Conservation (phyloP, 257 asterid species). For the Solanum chiquidenum region DNA sequence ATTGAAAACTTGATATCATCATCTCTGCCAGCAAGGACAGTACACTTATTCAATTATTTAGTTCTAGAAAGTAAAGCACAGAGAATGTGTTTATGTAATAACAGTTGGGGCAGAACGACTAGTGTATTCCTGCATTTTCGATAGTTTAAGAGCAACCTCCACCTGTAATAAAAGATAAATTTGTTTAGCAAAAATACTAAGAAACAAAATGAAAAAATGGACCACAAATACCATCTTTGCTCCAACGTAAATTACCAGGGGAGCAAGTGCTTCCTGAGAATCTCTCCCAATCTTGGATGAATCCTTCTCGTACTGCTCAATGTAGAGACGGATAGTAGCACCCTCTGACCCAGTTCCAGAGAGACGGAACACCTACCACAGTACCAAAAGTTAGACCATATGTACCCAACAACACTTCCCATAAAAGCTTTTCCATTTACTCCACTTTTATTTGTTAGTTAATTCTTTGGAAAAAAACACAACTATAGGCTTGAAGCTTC, state of each 20-base stretch:
- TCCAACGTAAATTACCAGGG: constrained; percentile 39
- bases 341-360: constrained; percentile 99
- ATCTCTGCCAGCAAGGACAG: neutral
- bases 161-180: constrained; percentile 33
- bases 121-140: constrained; percentile 83
- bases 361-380: constrained; percentile 82
- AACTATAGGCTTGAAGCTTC: neutral
- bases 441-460: neutral
- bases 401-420: neutral
- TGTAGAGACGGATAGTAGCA: constrained; percentile 91
- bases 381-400: neutral
- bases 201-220: neutral
- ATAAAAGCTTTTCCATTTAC: neutral
- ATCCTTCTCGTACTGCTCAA: constrained; percentile 88
- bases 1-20: neutral
- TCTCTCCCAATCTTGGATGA: constrained; percentile 77
- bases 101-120: constrained; percentile 92
- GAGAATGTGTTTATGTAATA: constrained; percentile 40
- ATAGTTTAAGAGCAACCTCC: constrained; percentile 84
- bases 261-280: constrained; percentile 81
- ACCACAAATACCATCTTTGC: neutral
- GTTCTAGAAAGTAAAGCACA: neutral
- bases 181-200: neutral
- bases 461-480: neutral
- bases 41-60: neutral